Evolutionary conservation across 1,284 basidiomycete genomes (phyloP).

Genomic region (Lignosus rhinocerotis): DNA sequence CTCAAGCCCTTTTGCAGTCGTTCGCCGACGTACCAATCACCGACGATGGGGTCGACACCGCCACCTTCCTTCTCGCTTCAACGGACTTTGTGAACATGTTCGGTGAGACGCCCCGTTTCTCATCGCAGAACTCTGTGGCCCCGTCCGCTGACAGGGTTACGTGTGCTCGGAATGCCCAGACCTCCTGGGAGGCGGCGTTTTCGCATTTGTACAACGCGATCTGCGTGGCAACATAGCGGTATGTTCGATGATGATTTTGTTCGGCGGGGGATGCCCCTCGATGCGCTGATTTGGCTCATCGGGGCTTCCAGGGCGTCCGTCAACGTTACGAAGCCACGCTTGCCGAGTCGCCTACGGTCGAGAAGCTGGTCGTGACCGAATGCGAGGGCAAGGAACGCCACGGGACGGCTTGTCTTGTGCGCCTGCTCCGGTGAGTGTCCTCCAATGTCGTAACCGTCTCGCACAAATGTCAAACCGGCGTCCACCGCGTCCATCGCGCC

Average conservation of each 20-base stretch:
- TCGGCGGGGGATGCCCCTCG: constrained; percentile 12
- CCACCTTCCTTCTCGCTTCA: constrained; percentile 83
- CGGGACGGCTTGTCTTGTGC: constrained; percentile 69
- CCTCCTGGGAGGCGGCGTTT: constrained; percentile 85
- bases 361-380: constrained; percentile 75
- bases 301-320: constrained; percentile 71
- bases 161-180: constrained; percentile 47
- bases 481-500: constrained; percentile 35
- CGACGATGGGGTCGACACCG: constrained; percentile 80
- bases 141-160: constrained; percentile 2
- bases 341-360: constrained; percentile 71
- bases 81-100: constrained; percentile 92
- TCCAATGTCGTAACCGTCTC: constrained; percentile 25
- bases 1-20: constrained; percentile 51
- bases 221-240: constrained; percentile 88
- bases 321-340: constrained; percentile 59
- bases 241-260: constrained; percentile 27
- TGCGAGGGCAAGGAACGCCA: constrained; percentile 47
- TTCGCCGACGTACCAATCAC: constrained; percentile 84
- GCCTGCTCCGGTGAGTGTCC: constrained; percentile 70
- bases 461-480: constrained; percentile 19
- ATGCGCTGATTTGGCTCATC: constrained; percentile 3
- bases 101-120: constrained; percentile 48
- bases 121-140: background rate
- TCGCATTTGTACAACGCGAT: constrained; percentile 90